Conservation (phyloP, 805 yeast genomes). For the Ogataea haglerorum region DNA sequence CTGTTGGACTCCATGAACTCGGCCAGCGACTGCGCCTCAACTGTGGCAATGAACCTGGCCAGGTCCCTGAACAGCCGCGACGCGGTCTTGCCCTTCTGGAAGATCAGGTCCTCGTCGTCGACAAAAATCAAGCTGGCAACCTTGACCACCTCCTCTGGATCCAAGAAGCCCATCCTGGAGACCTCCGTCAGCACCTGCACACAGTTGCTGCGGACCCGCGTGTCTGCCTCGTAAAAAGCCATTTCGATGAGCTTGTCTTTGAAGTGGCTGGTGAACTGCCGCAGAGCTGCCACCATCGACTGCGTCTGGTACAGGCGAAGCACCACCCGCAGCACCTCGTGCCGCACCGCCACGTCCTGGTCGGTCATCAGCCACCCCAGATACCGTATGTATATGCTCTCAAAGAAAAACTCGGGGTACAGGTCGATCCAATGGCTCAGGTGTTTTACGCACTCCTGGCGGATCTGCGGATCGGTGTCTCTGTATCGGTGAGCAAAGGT, state of each 20-base stretch:
- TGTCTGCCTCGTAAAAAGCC: conserved; percentile 52
- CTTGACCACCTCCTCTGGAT: conserved; percentile 46
- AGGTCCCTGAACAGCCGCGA: conserved; percentile 42
- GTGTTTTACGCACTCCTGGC: conserved; percentile 63
- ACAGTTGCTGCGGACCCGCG: conserved; percentile 49
- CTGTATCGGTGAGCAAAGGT: conserved; percentile 75
- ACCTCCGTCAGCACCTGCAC: conserved; percentile 54
- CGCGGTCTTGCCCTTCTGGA: conserved; percentile 22
- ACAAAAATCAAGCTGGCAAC: conserved; percentile 27
- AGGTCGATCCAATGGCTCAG: conserved; percentile 71
- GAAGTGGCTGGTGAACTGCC: conserved; percentile 77
- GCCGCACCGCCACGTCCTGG: conserved; percentile 53
- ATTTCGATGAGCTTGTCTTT: conserved; percentile 64
- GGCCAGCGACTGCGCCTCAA: conserved; percentile 38
- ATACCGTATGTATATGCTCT: conserved; percentile 66
- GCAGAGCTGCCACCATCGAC: conserved; percentile 55
- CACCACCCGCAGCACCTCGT: conserved; percentile 59
- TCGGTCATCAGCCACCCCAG: conserved; percentile 88
- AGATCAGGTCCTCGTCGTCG: conserved; percentile 27
- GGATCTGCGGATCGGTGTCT: conserved; percentile 69
- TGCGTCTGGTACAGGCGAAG: conserved; percentile 43
- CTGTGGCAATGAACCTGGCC: conserved; percentile 49
- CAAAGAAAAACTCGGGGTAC: conserved; percentile 69
- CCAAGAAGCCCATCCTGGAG: conserved; percentile 58
- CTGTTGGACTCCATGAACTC: conserved; percentile 37